Evolutionary conservation across 192 early-diverging fungal species (phyloP).

Genomic region (Endogone sp.): DNA sequence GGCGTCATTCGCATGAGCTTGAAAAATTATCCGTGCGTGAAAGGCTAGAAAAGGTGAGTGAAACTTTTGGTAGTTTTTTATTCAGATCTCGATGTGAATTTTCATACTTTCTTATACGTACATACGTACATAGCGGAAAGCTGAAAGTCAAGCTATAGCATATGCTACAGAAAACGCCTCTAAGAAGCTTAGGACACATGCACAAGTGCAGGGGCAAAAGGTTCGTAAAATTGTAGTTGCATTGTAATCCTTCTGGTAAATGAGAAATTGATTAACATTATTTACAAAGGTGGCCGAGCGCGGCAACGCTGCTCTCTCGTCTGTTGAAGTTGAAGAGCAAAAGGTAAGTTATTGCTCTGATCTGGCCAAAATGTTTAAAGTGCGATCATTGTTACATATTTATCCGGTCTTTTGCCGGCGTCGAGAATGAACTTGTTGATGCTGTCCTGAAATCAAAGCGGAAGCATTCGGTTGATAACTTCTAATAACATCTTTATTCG

Average conservation of each 20-base stretch:
- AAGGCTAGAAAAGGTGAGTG: background rate
- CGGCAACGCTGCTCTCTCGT: background rate
- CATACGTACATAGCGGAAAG: background rate
- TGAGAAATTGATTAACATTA: background rate
- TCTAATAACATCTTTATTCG: background rate
- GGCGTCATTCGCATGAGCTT: background rate
- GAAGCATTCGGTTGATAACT: background rate
- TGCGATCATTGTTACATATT: background rate
- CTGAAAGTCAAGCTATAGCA: background rate
- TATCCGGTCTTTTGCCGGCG: background rate
- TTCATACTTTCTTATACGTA: background rate
- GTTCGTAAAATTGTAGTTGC: background rate
- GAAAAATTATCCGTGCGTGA: background rate
- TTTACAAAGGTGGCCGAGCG: background rate
- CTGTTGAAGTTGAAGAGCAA: background rate
- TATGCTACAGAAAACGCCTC: background rate
- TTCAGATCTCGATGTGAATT: background rate
- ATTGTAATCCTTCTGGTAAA: background rate
- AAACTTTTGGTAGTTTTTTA: background rate
- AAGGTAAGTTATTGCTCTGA: background rate
- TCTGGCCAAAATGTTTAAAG: background rate
- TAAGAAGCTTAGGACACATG: background rate
- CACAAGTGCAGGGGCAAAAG: background rate
- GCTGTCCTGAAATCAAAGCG: background rate
- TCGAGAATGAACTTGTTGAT: background rate